Percentiles rank a stretch among this genome's conserved stretches.
phyloP scores from a whole-genome alignment of 176 grass and related monocot species.

The Avena eriantha region DNA sequence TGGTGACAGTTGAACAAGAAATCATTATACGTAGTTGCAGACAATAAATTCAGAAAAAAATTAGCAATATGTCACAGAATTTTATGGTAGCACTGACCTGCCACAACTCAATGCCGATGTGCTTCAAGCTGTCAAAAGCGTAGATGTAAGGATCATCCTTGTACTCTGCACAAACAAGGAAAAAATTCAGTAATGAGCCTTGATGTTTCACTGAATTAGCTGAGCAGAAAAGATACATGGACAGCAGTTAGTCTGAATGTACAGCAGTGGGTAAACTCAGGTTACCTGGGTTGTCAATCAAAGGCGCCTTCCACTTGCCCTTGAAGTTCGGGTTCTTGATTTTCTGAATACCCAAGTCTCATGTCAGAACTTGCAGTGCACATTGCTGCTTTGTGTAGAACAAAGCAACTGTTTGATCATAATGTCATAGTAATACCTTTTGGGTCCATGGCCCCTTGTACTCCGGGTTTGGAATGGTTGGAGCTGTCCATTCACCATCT shows the following conservation, averaged over 20 bases:
- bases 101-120: constrained; percentile 80
- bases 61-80: not conserved
- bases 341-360: constrained; percentile 45
- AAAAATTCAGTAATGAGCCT: constrained; percentile 16
- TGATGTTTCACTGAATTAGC: not conserved
- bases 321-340: constrained; percentile 80
- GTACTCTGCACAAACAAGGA: constrained; percentile 52
- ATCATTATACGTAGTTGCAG: not conserved
- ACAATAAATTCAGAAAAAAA: not conserved
- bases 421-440: constrained; percentile 46
- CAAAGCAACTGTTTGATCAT: not conserved
- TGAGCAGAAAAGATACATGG: not conserved
- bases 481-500: constrained; percentile 74
- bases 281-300: constrained; percentile 81
- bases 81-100: constrained; percentile 45
- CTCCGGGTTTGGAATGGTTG: constrained; percentile 69
- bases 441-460: constrained; percentile 73
- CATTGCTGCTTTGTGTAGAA: not conserved
- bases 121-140: constrained; percentile 58
- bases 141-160: constrained; percentile 73
- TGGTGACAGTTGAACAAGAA: not conserved
- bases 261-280: not conserved
- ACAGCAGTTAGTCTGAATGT: constrained; percentile 5
- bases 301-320: constrained; percentile 81
- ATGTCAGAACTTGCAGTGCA: not conserved